A percentile compares a stretch with the other conserved stretches of the same genome.
phyloP scores from a whole-genome alignment of 345 rosid species.

The Heritiera fomes region DNA sequence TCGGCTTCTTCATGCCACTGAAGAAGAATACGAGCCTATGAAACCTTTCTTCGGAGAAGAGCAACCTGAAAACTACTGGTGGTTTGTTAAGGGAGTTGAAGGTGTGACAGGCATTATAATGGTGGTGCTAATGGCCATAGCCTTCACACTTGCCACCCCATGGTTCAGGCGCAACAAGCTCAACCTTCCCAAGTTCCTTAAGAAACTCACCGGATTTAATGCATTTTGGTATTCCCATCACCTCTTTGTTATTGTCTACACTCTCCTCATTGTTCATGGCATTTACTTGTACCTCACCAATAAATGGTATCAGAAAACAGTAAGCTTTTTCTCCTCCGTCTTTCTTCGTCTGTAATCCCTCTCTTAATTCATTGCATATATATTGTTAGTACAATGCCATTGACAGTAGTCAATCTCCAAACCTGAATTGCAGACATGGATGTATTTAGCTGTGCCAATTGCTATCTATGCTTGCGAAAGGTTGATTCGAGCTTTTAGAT shows the following conservation, averaged over 20 bases:
- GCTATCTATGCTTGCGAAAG: slow-evolving; percentile 68
- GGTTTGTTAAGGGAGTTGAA: slow-evolving; percentile 78
- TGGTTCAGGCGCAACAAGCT: slow-evolving; percentile 84
- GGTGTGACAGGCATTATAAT: slow-evolving; percentile 74
- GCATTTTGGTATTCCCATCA: slow-evolving; percentile 96
- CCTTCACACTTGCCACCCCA: slow-evolving; percentile 81
- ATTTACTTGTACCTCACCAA: slow-evolving; percentile 69
- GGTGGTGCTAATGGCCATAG: slow-evolving; percentile 79
- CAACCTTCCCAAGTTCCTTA: slow-evolving; percentile 64
- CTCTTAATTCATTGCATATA: background rate
- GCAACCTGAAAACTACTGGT: slow-evolving; percentile 68
- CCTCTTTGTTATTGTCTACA: slow-evolving; percentile 70
- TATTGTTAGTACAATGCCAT: background rate
- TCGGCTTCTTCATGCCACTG: slow-evolving; percentile 53
- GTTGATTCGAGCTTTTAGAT: slow-evolving; percentile 67
- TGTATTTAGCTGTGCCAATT: slow-evolving; percentile 78
- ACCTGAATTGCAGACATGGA: slow-evolving; percentile 68
- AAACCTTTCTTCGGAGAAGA: slow-evolving; percentile 54
- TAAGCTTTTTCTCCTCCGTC: slow-evolving; percentile 19
- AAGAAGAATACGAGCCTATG: slow-evolving; percentile 62
- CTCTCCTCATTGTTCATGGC: slow-evolving; percentile 80
- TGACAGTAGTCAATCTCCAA: background rate
- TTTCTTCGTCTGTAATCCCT: no score
- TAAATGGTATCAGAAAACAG: slow-evolving; percentile 79
- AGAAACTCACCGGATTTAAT: slow-evolving; percentile 81